Conservation (phyloP, 2,329 filamentous ascomycete species). For the Colletotrichum cuscutae region DNA sequence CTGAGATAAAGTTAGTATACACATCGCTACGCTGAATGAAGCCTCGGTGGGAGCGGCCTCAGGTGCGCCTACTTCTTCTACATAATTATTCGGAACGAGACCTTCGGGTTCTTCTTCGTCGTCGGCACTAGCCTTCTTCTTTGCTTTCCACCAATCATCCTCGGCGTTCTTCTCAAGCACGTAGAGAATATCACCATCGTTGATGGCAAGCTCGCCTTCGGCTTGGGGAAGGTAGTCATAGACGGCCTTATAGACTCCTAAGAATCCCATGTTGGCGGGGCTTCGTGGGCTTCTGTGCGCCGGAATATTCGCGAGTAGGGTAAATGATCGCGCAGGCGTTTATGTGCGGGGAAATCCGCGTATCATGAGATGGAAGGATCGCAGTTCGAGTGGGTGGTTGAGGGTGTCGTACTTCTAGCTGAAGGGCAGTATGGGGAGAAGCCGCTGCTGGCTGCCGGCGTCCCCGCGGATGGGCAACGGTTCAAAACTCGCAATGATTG, state of each 20-base stretch:
- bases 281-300: too few species aligned
- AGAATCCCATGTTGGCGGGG: conserved; percentile 77
- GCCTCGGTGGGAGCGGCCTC: not conserved
- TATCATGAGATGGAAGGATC: not conserved
- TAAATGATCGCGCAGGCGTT: not conserved
- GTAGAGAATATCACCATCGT: conserved; percentile 89
- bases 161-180: conserved; percentile 83
- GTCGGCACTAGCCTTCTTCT: conserved; percentile 85
- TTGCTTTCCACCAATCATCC: conserved; percentile 94
- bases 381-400: not conserved
- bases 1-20: conserved; percentile 46
- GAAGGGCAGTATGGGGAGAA: not conserved
- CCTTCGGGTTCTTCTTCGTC: conserved; percentile 93
- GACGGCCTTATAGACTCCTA: conserved; percentile 88
- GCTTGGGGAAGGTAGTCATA: conserved; percentile 94
- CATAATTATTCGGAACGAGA: conserved; percentile 92
- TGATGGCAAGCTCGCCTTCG: conserved; percentile 85
- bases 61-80: conserved; percentile 76
- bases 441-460: conserved; percentile 21
- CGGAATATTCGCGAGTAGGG: not conserved
- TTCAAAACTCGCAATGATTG: not conserved
- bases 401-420: not conserved
- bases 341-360: not conserved
- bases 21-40: not conserved
- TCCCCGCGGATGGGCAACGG: conserved; percentile 1